These are phyloP conservation scores for Thelonectria rubi DNA, from an alignment of 2,329 filamentous ascomycete genomes.

Conservation along the genomic window DNA sequence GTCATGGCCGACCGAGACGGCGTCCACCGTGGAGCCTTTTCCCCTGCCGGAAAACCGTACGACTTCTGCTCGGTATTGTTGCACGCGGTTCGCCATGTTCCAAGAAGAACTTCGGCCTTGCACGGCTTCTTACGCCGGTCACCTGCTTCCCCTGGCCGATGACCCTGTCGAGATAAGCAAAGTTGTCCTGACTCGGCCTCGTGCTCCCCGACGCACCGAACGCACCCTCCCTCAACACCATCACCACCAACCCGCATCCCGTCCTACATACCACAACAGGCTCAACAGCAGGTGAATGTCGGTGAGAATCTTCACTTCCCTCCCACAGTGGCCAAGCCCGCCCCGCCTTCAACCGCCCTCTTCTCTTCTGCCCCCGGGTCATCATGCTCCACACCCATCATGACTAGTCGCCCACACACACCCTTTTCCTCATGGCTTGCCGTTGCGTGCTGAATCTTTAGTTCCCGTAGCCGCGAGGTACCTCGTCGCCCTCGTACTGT, in stretches of 20 bases:
- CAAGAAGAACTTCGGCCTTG: not conserved
- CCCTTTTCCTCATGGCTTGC: conserved; percentile 8
- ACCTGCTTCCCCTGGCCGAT: not conserved
- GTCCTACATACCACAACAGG: too few species aligned
- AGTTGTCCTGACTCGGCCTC: too few species aligned
- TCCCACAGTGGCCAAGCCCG: not conserved
- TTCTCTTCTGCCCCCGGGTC: conserved; percentile 10
- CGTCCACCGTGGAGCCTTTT: conserved; percentile 16
- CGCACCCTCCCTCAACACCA: not conserved
- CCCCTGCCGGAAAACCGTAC: conserved; percentile 23
- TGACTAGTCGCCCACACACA: conserved; percentile 13
- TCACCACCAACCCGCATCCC: not conserved
- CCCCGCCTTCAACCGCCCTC: conserved; percentile 4
- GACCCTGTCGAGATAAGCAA: too few species aligned
- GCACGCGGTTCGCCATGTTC: too few species aligned
- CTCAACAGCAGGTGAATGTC: conserved; percentile 20
- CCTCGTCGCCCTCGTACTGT: conserved; percentile 23
- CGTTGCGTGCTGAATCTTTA: conserved; percentile 12
- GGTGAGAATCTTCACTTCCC: conserved; percentile 15
- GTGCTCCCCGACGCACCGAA: too few species aligned
- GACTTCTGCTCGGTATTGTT: not conserved
- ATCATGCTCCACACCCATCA: conserved; percentile 20
- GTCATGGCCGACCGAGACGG: conserved; percentile 20
- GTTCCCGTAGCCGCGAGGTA: conserved; percentile 23
- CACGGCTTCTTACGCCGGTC: not conserved